phyloP scores from a whole-genome alignment of 2,329 filamentous ascomycete genomes.

The Cryphonectria naterciae region DNA sequence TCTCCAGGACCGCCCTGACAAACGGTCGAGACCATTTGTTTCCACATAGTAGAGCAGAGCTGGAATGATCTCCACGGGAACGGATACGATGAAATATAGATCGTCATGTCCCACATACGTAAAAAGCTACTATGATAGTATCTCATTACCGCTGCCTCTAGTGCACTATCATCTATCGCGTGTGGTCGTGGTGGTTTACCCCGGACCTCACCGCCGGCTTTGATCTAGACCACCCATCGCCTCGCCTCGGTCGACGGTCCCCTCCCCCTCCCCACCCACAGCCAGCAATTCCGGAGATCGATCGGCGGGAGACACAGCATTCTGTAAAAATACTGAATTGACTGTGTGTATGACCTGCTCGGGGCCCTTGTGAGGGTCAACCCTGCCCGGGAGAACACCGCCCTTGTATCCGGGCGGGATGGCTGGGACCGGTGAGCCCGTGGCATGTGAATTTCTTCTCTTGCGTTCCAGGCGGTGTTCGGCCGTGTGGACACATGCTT shows the following conservation, averaged over 20 bases:
- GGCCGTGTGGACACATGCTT: no score
- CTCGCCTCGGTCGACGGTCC: not conserved
- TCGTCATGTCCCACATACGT: not conserved
- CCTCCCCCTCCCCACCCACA: not conserved
- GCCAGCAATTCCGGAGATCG: not conserved
- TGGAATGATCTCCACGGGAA: not conserved
- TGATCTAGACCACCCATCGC: not conserved
- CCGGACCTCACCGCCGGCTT: conserved; percentile 6
- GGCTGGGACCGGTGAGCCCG: not conserved
- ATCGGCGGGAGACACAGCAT: not conserved
- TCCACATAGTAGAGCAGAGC: not conserved
- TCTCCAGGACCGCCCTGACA: not conserved
- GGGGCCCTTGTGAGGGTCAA: not conserved
- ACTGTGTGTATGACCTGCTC: not conserved
- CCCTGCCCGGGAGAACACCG: not conserved
- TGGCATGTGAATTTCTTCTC: not conserved
- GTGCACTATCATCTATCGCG: no score
- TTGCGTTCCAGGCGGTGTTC: not conserved
- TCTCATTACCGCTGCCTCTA: not conserved
- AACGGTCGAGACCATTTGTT: not conserved
- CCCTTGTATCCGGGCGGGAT: not conserved
- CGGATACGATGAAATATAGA: not conserved
- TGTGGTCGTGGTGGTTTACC: not conserved
- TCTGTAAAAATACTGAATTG: not conserved
- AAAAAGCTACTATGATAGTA: not conserved